Evolutionary conservation across 768 basidiomycete genomes (phyloP).

Genomic region (Kondoa subrosea): DNA sequence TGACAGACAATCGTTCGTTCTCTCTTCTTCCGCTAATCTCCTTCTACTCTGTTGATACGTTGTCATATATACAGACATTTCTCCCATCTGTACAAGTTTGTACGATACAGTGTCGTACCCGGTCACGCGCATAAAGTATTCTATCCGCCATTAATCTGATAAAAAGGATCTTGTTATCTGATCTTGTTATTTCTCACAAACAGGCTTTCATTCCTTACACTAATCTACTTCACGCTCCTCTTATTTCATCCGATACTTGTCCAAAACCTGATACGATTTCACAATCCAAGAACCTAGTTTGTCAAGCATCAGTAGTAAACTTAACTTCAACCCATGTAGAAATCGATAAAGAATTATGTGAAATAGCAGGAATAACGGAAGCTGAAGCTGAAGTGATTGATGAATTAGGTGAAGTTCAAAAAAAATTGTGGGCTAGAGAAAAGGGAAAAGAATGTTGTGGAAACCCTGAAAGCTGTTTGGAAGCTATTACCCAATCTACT

Average conservation of each 20-base stretch:
- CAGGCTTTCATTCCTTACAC: constrained; percentile 24
- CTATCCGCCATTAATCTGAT: background rate
- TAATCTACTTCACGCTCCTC: constrained; percentile 14
- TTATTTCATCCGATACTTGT: background rate
- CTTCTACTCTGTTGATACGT: background rate
- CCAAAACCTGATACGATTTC: background rate
- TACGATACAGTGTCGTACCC: constrained; percentile 24
- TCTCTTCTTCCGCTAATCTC: too few relatives aligned
- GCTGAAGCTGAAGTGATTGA: constrained; percentile 12
- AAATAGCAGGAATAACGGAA: constrained; percentile 19
- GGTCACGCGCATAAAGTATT: constrained; percentile 24
- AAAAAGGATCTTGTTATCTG: background rate
- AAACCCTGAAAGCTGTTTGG: constrained; percentile 15
- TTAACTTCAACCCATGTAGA: constrained; percentile 22
- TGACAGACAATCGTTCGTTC: constrained; percentile 23
- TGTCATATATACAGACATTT: constrained; percentile 1
- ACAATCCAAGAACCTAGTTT: constrained; percentile 13
- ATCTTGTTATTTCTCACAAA: background rate
- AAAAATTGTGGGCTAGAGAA: constrained; percentile 9
- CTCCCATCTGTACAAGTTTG: constrained; percentile 25
- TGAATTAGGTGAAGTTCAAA: constrained; percentile 2
- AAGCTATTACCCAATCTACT: constrained; percentile 2
- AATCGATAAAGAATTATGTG: constrained; percentile 24
- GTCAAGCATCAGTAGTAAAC: constrained; percentile 19
- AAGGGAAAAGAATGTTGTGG: constrained; percentile 14